Evolutionary conservation across 2,329 filamentous ascomycete genomes (phyloP).

Genomic region (Aspergillus tanneri): DNA sequence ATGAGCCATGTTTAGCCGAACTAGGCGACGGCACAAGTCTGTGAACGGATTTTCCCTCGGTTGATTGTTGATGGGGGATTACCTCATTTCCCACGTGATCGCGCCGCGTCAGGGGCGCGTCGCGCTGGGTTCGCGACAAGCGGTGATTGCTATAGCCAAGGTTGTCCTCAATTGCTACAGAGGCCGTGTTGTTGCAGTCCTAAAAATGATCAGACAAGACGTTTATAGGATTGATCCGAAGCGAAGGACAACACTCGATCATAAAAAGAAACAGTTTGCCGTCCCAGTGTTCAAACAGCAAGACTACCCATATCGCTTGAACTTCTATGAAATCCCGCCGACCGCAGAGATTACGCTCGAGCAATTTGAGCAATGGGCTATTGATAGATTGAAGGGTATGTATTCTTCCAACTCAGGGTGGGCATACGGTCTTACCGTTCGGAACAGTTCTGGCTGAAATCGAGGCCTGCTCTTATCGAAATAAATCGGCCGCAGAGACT

Average conservation of each 20-base stretch:
- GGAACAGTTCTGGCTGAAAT: constrained; percentile 50
- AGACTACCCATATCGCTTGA: constrained; percentile 81
- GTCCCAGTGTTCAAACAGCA: constrained; percentile 72
- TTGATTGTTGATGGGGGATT: neutral
- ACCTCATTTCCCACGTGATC: constrained; percentile 13
- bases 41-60: no score
- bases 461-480: constrained; percentile 93
- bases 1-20: no score
- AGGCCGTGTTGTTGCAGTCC: neutral
- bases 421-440: neutral
- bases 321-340: constrained; percentile 85
- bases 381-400: constrained; percentile 79
- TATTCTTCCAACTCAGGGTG: neutral
- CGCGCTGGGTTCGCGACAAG: constrained; percentile 25
- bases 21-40: no score
- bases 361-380: constrained; percentile 98
- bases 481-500: constrained; percentile 80
- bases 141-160: constrained; percentile 2
- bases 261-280: constrained; percentile 85
- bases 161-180: neutral
- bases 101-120: constrained; percentile 16
- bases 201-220: constrained; percentile 48
- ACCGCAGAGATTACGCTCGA: constrained; percentile 94
- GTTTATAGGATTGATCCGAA: constrained; percentile 58
- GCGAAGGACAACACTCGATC: constrained; percentile 71